These are phyloP conservation scores for Odonthalia washingtoniensis DNA, from an alignment of 31 red algal species.

Conservation along the genomic window DNA sequence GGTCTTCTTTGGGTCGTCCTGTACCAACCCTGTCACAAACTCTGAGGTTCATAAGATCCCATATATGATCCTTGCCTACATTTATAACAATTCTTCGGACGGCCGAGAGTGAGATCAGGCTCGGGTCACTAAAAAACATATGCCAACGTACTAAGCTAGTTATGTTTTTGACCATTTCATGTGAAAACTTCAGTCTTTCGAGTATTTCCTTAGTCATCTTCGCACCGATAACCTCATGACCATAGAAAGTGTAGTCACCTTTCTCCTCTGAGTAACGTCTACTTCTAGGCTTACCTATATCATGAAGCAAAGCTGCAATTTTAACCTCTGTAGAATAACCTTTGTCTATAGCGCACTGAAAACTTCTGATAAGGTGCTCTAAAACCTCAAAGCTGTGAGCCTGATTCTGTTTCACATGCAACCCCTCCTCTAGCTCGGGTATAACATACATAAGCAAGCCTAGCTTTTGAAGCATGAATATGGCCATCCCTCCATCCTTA, in stretches of 20 bases:
- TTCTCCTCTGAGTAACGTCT: background rate
- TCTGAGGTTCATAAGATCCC: slow-evolving; percentile 16
- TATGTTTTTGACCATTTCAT: slow-evolving; percentile 4
- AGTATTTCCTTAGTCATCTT: slow-evolving; percentile 26
- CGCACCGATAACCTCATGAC: slow-evolving; percentile 24
- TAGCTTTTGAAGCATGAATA: slow-evolving; percentile 10
- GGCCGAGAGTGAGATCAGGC: slow-evolving; percentile 5
- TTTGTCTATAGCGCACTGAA: slow-evolving; percentile 13
- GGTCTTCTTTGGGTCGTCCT: slow-evolving; percentile 9
- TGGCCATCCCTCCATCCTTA: background rate
- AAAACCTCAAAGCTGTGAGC: slow-evolving; percentile 3
- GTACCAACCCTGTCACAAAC: slow-evolving; percentile 8
- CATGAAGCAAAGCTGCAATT: slow-evolving; percentile 32
- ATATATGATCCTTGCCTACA: background rate
- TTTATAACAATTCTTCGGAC: slow-evolving; percentile 20
- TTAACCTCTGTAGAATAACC: background rate
- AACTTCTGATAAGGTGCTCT: slow-evolving; percentile 7
- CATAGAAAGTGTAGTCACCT: slow-evolving; percentile 5
- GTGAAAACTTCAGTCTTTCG: background rate
- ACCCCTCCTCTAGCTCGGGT: background rate
- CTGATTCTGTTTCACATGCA: slow-evolving; percentile 3
- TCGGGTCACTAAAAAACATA: slow-evolving; percentile 15
- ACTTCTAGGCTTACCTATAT: slow-evolving; percentile 30
- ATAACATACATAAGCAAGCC: background rate
- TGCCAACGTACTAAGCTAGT: slow-evolving; percentile 21